A percentile compares a stretch with the other conserved stretches of the same genome.
Conservation (phyloP, 2,329 filamentous ascomycete genomes). For the Neonectria neomacrospora region DNA sequence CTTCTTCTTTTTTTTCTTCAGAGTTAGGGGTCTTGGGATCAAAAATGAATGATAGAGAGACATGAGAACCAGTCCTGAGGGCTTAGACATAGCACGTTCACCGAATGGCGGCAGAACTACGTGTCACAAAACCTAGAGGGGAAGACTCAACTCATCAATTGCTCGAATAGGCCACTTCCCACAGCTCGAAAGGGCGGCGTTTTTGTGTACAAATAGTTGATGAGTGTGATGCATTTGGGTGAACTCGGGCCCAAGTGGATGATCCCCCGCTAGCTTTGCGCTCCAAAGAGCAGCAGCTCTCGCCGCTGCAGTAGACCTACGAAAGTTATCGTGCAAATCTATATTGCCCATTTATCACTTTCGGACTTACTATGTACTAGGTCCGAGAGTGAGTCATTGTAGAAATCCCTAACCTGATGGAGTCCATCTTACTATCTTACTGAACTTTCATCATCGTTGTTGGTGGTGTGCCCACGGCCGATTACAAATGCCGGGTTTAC, state of each 20-base stretch:
- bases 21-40: not conserved
- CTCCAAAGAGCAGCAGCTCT: not conserved
- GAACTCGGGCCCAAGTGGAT: not conserved
- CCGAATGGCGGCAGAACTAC: not conserved
- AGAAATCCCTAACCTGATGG: no score
- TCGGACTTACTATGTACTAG: not conserved
- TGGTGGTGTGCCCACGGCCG: not conserved
- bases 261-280: not conserved
- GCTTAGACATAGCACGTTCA: not conserved
- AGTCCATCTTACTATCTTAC: not conserved
- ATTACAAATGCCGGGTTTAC: not conserved
- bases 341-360: not conserved
- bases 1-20: no score
- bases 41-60: not conserved
- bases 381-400: conserved; percentile 9
- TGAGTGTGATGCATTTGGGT: not conserved
- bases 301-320: not conserved
- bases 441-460: not conserved
- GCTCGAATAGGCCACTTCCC: not conserved
- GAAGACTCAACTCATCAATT: not conserved
- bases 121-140: not conserved
- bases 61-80: no score
- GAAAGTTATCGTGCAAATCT: not conserved
- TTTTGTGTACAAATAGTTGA: not conserved
- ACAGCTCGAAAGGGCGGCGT: no score